Evolutionary conservation across 2,329 filamentous ascomycete genomes (phyloP).

Genomic region (Fusarium transvaalense): DNA sequence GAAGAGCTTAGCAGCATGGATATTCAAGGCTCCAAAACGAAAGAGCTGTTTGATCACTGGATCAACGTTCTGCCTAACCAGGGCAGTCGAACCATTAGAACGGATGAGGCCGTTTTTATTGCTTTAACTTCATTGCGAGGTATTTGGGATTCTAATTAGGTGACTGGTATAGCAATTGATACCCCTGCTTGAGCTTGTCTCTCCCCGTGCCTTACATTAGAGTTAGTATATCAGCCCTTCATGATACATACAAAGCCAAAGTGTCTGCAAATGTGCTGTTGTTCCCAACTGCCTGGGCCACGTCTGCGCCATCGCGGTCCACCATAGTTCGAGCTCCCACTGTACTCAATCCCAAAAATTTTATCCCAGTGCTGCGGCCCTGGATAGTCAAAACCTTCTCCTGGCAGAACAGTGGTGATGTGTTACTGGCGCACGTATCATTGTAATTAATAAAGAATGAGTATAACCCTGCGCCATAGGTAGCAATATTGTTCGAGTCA

Average conservation of each 20-base stretch:
- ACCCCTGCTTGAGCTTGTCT: conserved; percentile 33
- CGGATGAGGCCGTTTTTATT: conserved; percentile 86
- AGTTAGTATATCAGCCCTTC: conserved; percentile 24
- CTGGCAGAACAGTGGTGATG: conserved; percentile 61
- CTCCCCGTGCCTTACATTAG: conserved; percentile 5
- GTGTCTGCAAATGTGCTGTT: conserved; percentile 51
- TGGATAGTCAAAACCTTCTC: conserved; percentile 55
- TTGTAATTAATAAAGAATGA: conserved; percentile 76
- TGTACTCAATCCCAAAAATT: conserved; percentile 48
- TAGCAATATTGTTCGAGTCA: conserved; percentile 65
- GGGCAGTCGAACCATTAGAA: conserved; percentile 84
- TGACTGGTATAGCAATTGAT: conserved; percentile 41
- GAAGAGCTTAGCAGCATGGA: conserved; percentile 68
- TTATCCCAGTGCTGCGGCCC: conserved; percentile 35
- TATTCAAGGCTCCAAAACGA: conserved; percentile 72
- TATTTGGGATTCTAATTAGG: conserved; percentile 61
- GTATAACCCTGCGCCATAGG: conserved; percentile 76
- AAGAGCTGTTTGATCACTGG: conserved; percentile 85
- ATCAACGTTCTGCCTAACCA: conserved; percentile 84
- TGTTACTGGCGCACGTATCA: conserved; percentile 59
- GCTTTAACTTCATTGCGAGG: conserved; percentile 76
- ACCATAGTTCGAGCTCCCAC: conserved; percentile 49
- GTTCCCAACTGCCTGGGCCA: conserved; percentile 41
- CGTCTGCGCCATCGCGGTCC: conserved; percentile 41
- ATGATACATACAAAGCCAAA: conserved; percentile 47